Percentiles rank a stretch among this genome's conserved stretches.
Conservation (phyloP, 257 asterid species). For the Marsdenia floribunda region DNA sequence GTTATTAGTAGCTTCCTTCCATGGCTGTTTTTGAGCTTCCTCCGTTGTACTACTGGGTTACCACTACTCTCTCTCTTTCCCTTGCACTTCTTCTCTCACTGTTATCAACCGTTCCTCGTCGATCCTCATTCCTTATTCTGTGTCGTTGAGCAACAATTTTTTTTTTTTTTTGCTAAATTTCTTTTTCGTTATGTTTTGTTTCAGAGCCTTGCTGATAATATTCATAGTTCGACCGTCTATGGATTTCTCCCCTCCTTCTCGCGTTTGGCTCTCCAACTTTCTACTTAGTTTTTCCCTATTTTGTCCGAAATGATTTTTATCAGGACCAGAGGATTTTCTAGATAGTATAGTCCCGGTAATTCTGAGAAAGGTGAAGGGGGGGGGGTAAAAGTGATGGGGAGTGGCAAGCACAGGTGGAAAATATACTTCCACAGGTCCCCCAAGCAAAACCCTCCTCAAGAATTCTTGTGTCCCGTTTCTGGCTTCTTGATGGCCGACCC, state of each 20-base stretch:
- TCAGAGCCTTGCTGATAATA: neutral
- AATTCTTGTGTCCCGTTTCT: constrained; percentile 73
- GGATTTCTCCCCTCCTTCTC: neutral
- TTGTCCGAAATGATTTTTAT: neutral
- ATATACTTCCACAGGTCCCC: constrained; percentile 59
- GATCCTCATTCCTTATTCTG: too few species aligned
- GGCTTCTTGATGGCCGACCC: constrained; percentile 86
- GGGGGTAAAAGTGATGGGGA: constrained; percentile 22
- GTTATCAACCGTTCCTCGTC: too few species aligned
- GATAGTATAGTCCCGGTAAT: too few species aligned
- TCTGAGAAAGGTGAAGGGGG: neutral
- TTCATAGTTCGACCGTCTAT: neutral
- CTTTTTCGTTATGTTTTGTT: neutral
- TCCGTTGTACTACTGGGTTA: neutral
- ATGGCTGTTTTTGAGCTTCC: neutral
- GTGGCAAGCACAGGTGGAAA: constrained; percentile 64
- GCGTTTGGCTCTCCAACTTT: neutral
- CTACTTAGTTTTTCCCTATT: neutral
- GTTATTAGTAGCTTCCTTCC: too few species aligned
- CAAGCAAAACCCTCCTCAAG: constrained; percentile 39
- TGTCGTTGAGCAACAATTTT: neutral
- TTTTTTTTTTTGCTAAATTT: neutral
- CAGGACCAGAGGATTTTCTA: neutral
- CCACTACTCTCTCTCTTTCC: too few species aligned
- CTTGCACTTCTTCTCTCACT: too few species aligned